Conservation (phyloP, 352 stramenopile species). For the Phytophthora hybrid region DNA sequence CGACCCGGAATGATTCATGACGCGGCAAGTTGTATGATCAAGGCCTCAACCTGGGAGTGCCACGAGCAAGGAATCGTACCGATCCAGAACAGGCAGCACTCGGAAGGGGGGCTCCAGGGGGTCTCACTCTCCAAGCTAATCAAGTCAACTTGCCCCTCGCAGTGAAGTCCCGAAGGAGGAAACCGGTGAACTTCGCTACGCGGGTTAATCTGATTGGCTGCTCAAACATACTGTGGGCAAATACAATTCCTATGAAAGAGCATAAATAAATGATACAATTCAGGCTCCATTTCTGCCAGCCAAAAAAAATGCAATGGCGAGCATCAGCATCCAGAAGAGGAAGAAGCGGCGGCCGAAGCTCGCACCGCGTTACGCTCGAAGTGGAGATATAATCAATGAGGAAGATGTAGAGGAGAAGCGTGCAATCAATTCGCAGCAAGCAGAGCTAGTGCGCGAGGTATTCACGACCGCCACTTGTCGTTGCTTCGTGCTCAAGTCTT, state of each 20-base stretch:
- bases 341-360: slow-evolving; percentile 51
- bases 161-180: no score
- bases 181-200: no score
- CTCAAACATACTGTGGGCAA: no score
- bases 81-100: no score
- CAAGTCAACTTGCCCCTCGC: no score
- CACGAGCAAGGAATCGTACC: no score
- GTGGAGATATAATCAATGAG: not conserved
- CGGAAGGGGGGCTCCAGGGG: no score
- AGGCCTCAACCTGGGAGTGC: no score
- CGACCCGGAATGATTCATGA: no score
- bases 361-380: slow-evolving; percentile 52
- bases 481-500: slow-evolving; percentile 88
- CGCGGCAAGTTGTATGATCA: no score
- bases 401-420: slow-evolving; percentile 4
- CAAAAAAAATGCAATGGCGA: slow-evolving; percentile 6
- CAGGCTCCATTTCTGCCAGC: slow-evolving; percentile 3
- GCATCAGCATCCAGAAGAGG: slow-evolving; percentile 4
- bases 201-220: no score
- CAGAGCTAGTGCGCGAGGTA: slow-evolving; percentile 57
- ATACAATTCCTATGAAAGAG: not conserved
- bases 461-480: slow-evolving; percentile 73
- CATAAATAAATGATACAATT: not conserved
- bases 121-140: no score
- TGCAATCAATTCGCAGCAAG: slow-evolving; percentile 35